Conservation (phyloP, 2,329 filamentous ascomycete species). For the Neocucurbitaria cava region DNA sequence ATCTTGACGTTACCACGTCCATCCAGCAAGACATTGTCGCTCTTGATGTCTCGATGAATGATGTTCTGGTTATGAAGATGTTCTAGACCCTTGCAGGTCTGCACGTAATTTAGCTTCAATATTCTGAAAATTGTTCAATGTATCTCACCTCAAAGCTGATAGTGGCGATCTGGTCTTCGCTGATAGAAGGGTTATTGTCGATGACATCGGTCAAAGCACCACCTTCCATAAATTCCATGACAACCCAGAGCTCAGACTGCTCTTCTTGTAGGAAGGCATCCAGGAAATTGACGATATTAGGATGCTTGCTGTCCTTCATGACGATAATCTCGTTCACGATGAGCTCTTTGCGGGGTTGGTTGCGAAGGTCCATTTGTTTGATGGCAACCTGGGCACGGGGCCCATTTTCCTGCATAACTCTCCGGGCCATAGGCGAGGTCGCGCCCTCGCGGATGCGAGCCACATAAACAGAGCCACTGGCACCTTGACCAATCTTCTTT, state of each 20-base stretch:
- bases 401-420: slow-evolving; percentile 80
- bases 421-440: slow-evolving; percentile 78
- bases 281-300: slow-evolving; percentile 98
- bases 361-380: slow-evolving; percentile 99
- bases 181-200: slow-evolving; percentile 93
- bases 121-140: neutral
- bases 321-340: slow-evolving; percentile 99
- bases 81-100: slow-evolving; percentile 95
- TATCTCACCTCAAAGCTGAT: slow-evolving; percentile 88
- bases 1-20: slow-evolving; percentile 97
- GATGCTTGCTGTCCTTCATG: slow-evolving; percentile 98
- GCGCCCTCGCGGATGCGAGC: slow-evolving; percentile 92
- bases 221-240: slow-evolving; percentile 99
- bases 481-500: slow-evolving; percentile 99
- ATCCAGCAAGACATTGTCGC: slow-evolving; percentile 95
- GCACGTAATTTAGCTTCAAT: slow-evolving; percentile 38
- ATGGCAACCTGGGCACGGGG: slow-evolving; percentile 91
- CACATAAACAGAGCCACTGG: slow-evolving; percentile 96
- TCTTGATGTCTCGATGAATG: slow-evolving; percentile 99
- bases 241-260: slow-evolving; percentile 95
- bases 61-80: slow-evolving; percentile 96
- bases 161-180: slow-evolving; percentile 95
- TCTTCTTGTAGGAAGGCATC: slow-evolving; percentile 97
- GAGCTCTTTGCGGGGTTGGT: slow-evolving; percentile 95
- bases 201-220: slow-evolving; percentile 98